Conservation (phyloP, 257 asterid species). For the Jaltomata sinuosa region DNA sequence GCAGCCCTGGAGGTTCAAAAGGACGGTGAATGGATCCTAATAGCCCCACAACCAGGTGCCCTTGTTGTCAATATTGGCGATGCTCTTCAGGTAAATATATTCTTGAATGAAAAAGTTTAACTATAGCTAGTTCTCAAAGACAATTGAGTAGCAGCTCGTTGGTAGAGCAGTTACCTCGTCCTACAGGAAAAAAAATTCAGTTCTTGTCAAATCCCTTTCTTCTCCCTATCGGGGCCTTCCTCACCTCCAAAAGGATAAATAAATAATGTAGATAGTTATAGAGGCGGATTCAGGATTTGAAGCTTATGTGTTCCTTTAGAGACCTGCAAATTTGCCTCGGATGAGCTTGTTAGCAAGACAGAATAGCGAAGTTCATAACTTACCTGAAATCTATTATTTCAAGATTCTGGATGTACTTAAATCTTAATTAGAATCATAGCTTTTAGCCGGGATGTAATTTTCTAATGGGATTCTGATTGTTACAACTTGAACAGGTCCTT, state of each 20-base stretch:
- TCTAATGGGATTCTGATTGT: background rate
- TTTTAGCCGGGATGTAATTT: background rate
- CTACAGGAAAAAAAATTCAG: background rate
- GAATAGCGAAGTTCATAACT: background rate
- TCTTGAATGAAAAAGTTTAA: background rate
- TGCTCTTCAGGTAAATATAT: constrained; percentile 26
- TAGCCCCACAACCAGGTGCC: constrained; percentile 21
- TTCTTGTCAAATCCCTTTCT: background rate
- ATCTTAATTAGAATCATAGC: background rate
- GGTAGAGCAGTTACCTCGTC: background rate
- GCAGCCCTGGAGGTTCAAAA: constrained; percentile 44
- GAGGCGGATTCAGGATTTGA: background rate
- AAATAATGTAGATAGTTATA: background rate
- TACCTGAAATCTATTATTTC: background rate
- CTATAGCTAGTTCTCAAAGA: background rate
- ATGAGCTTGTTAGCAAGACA: background rate
- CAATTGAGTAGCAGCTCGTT: background rate
- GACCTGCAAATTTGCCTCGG: background rate
- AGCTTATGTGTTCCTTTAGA: background rate
- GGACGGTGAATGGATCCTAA: constrained; percentile 34
- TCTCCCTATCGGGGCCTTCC: background rate
- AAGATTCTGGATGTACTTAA: background rate
- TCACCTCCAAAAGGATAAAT: background rate
- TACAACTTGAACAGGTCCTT: constrained; percentile 18
- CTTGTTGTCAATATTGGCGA: constrained; percentile 39